phyloP scores from a whole-genome alignment of 345 rosid genomes.

The Salix exigua region DNA sequence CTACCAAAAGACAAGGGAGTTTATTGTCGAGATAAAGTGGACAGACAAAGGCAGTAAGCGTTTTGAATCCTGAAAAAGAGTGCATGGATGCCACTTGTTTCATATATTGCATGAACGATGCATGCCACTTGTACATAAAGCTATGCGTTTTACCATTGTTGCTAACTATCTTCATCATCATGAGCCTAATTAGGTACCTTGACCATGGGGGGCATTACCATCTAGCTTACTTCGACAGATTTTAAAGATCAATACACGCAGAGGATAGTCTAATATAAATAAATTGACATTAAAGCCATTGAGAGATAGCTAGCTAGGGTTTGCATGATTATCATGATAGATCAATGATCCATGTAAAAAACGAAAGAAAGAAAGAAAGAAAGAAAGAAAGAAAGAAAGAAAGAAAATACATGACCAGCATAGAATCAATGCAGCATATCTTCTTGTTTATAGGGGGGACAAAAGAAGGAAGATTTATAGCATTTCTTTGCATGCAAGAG shows the following conservation, averaged over 20 bases:
- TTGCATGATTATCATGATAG: not conserved
- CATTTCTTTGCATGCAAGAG: conserved; percentile 3
- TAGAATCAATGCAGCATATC: not conserved
- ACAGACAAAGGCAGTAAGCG: conserved; percentile 9
- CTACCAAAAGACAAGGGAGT: not conserved
- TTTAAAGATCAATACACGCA: not conserved
- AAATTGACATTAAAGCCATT: not conserved
- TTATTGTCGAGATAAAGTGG: not conserved
- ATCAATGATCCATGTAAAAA: not conserved
- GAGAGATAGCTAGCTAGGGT: not conserved
- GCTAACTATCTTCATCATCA: not conserved
- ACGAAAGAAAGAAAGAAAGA: not conserved
- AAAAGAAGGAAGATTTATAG: not conserved
- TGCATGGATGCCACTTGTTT: conserved; percentile 55
- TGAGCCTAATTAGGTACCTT: not conserved
- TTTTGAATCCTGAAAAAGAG: conserved; percentile 11
- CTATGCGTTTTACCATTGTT: not conserved
- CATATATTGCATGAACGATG: conserved; percentile 13
- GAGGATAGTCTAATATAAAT: not conserved
- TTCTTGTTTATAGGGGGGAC: not conserved
- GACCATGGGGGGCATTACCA: not conserved
- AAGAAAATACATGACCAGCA: not conserved
- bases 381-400: not conserved
- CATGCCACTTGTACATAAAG: conserved; percentile 34
- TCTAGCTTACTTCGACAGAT: not conserved